These are phyloP conservation scores for Alternaria viburni DNA, from an alignment of 2,329 filamentous ascomycete species.

Conservation along the genomic window DNA sequence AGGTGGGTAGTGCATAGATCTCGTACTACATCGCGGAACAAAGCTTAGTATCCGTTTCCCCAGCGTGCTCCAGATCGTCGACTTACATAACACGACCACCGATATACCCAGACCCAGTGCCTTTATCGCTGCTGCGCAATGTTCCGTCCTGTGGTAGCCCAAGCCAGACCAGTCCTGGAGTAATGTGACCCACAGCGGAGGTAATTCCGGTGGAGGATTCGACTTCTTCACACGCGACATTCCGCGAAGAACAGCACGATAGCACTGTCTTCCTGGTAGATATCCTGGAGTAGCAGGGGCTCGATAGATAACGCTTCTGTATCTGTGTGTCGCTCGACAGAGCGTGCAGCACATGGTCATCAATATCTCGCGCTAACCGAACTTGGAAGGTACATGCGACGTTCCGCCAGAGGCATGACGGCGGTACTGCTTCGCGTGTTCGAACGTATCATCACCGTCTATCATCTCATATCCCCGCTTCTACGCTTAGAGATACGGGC, in stretches of 20 bases:
- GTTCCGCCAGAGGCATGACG: not conserved
- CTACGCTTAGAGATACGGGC: not conserved
- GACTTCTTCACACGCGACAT: not conserved
- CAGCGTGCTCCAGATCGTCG: not conserved
- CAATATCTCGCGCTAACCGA: not conserved
- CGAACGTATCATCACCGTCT: not conserved
- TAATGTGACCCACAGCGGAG: not conserved
- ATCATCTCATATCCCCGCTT: not conserved
- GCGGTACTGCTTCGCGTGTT: not conserved
- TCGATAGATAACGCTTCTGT: not conserved
- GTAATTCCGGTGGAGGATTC: not conserved
- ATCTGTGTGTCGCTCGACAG: not conserved
- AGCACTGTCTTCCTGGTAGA: not conserved
- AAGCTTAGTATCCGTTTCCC: not conserved
- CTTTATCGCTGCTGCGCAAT: not conserved
- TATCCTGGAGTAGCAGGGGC: not conserved
- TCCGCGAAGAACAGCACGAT: not conserved
- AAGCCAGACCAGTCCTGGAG: not conserved
- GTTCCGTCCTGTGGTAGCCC: not conserved
- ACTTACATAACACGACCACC: not conserved
- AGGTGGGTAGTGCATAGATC: not conserved
- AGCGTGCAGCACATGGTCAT: not conserved
- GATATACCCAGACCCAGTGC: not conserved
- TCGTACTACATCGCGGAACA: not conserved
- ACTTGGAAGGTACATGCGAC: conserved; percentile 6